Evolutionary conservation across 495 filamentous ascomycete genomes (phyloP), one percentile per base, ranked within the genome.

Genomic region (Hyaloscypha hepaticicola): DNA sequence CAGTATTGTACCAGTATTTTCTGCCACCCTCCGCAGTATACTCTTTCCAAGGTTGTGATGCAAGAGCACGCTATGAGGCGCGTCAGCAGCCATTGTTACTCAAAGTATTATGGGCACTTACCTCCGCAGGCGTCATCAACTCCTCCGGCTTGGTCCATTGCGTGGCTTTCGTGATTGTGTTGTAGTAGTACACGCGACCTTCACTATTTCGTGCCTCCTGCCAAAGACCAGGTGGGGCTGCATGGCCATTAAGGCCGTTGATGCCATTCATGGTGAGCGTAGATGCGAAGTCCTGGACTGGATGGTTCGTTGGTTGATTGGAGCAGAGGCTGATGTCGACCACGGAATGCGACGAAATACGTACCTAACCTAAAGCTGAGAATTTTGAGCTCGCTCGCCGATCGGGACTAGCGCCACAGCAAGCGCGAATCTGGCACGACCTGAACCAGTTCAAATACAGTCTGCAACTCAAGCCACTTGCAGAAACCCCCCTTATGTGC

Each of bases 71-170:
- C 91, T 95, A 69, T 31, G 49, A 51, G 4, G 56, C 7, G 24
- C 11, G 58, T 74, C 57, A 70, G 58, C 61, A 61, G 45, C 2
- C 5, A 26, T 55, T 55, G 14, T 19, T 57, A 53, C 31, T 55
- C 25, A 55, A 26, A 24, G 60, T 14, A 55, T 2, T 19, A 29
- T 41, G n/a, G 7, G 21, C 21, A 21, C 83, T 68, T 76, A 96
- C 93, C 86, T 97, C 93, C 27, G 88, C 87, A 12, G 85, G 85
- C 1, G 85, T 90, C 93, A 96, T 95, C 75, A 97, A 74, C 48
- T 94, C 96, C 66, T 86, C 82, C 22, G 95, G 95, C 77, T 97
- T 97, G 45, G 86, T 87, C 95, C 95, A 99, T 85, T 93, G 89
- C 31, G 94, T 97, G 33, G 81, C 88, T 72, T 95, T 93, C 5